Conservation (phyloP, 1,284 basidiomycete species). For the Takashimella tepidaria region DNA sequence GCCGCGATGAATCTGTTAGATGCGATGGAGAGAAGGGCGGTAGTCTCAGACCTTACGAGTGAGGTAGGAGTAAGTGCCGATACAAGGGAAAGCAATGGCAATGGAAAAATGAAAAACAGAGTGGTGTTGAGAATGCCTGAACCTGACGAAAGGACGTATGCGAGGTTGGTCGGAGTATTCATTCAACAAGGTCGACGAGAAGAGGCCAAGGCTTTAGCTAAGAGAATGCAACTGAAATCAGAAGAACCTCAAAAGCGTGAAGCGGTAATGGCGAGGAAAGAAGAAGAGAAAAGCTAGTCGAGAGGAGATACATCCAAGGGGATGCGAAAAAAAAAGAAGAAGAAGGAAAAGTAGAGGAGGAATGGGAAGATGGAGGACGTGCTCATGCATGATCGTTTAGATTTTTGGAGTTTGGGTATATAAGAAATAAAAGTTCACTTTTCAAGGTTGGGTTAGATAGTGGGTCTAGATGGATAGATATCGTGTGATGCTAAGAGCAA, state of each 20-base stretch:
- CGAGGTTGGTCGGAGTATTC: neutral
- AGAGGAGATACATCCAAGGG: no score
- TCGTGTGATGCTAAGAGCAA: no score
- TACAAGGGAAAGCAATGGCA: no score
- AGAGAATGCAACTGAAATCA: neutral
- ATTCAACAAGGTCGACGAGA: neutral
- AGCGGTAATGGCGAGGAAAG: no score
- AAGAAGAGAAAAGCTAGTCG: no score
- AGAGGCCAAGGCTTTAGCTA: neutral
- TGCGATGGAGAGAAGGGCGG: slow-evolving; percentile 16
- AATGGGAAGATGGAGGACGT: neutral
- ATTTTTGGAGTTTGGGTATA: neutral
- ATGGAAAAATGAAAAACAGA: neutral
- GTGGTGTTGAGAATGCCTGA: neutral
- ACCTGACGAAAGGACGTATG: neutral
- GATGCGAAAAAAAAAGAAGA: neutral
- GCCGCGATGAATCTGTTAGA: slow-evolving; percentile 20
- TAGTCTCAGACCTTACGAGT: neutral
- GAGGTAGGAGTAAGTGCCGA: no score
- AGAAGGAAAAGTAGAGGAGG: neutral
- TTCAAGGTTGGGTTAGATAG: no score
- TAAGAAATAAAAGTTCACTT: no score
- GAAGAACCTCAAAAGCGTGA: no score
- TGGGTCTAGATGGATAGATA: no score
- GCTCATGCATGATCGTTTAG: neutral